A percentile compares a stretch with the other conserved stretches of the same genome.
phyloP scores from a whole-genome alignment of 805 yeast genomes.

The Sugiyamaella valdiviana region DNA sequence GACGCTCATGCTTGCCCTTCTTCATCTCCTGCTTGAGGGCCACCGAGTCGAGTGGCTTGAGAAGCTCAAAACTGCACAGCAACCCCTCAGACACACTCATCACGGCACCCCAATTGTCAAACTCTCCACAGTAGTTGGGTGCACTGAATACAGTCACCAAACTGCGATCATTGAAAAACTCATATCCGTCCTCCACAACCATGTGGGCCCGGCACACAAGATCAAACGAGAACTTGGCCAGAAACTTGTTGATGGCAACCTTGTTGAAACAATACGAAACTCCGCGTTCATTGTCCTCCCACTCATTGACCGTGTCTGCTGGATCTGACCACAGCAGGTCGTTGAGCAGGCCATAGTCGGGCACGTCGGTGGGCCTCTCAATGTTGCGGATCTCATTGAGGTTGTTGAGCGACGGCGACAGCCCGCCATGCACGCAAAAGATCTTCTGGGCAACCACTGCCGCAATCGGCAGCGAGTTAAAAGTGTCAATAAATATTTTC shows the following conservation, averaged over 20 bases:
- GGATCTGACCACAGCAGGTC: conserved; percentile 84
- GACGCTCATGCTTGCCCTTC: conserved; percentile 83
- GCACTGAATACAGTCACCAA: conserved; percentile 70
- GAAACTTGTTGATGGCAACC: conserved; percentile 71
- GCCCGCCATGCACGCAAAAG: conserved; percentile 84
- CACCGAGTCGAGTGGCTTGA: conserved; percentile 88
- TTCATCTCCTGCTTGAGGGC: conserved; percentile 94
- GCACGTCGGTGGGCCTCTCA: conserved; percentile 80
- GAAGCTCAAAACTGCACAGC: conserved; percentile 83
- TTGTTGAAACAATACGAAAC: conserved; percentile 75
- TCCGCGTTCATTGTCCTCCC: conserved; percentile 86
- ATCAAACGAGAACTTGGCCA: conserved; percentile 70
- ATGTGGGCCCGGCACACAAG: conserved; percentile 80
- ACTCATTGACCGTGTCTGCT: conserved; percentile 72
- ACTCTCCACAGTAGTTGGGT: conserved; percentile 76
- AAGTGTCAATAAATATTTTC: conserved; percentile 90
- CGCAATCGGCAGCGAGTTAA: conserved; percentile 91
- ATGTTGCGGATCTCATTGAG: conserved; percentile 71
- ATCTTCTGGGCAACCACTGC: conserved; percentile 94
- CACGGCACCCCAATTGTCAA: conserved; percentile 95
- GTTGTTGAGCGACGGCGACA: conserved; percentile 64
- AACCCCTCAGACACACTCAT: conserved; percentile 94
- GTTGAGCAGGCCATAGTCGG: conserved; percentile 72
- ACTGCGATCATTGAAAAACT: conserved; percentile 65
- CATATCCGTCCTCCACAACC: conserved; percentile 82